A percentile compares a stretch with the other conserved stretches of the same genome.
Evolutionary conservation across 495 filamentous ascomycete species (phyloP).

Genomic region (Aspergillus avenaceus): DNA sequence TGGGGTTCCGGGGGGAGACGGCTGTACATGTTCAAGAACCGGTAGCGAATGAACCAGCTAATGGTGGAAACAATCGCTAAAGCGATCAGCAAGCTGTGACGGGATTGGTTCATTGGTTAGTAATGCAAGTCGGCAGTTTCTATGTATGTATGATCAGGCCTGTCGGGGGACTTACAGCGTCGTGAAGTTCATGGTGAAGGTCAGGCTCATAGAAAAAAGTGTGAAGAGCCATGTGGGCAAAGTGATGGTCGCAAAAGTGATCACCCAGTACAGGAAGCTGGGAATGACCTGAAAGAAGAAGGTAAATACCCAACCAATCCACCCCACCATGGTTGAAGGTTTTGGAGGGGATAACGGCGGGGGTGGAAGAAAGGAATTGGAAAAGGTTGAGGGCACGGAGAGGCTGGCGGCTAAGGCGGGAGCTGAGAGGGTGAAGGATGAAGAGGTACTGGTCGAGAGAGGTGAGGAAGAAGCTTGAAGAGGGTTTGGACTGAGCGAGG

Average conservation of each 20-base stretch:
- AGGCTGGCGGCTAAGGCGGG: slow-evolving; percentile 20
- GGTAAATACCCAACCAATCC: slow-evolving; percentile 39
- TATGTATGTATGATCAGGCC: not conserved
- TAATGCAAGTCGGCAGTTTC: not conserved
- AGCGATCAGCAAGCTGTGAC: slow-evolving; percentile 68
- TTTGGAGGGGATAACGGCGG: slow-evolving; percentile 26
- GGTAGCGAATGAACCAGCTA: slow-evolving; percentile 91
- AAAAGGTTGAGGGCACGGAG: slow-evolving; percentile 19
- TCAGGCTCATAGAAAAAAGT: slow-evolving; percentile 90
- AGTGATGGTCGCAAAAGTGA: slow-evolving; percentile 84
- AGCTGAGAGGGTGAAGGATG: slow-evolving; percentile 13
- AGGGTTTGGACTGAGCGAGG: not conserved
- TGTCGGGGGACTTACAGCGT: slow-evolving; percentile 61
- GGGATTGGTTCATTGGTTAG: slow-evolving; percentile 11
- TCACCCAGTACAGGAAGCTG: slow-evolving; percentile 70
- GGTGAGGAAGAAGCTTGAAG: slow-evolving; percentile 9
- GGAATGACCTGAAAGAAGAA: slow-evolving; percentile 56
- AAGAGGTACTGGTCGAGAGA: slow-evolving; percentile 4
- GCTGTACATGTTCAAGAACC: slow-evolving; percentile 92
- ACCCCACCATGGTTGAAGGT: slow-evolving; percentile 43
- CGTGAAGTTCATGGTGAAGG: slow-evolving; percentile 97
- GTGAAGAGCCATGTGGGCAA: slow-evolving; percentile 87
- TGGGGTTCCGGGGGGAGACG: slow-evolving; percentile 90
- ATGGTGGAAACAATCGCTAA: slow-evolving; percentile 71
- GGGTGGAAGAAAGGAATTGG: slow-evolving; percentile 19